phyloP scores from a whole-genome alignment of 176 grass and related monocot species.

The Otatea glauca region DNA sequence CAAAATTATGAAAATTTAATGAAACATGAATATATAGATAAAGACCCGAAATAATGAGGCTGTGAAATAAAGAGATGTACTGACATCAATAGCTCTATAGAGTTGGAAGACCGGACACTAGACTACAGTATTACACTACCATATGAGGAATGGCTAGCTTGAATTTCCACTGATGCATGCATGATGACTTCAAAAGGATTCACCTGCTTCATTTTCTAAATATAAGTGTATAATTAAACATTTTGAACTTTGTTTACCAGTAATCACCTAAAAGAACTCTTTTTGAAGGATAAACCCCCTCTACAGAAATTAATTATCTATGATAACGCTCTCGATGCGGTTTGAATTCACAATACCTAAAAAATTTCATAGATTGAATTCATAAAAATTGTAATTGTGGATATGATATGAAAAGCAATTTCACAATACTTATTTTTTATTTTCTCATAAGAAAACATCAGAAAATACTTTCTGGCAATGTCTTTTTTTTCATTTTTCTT shows the following conservation, averaged over 20 bases:
- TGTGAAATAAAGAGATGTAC: neutral
- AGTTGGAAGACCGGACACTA: neutral
- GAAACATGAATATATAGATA: neutral
- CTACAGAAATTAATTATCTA: too few species aligned
- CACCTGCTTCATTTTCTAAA: neutral
- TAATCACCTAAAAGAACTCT: too few species aligned
- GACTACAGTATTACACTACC: too few species aligned
- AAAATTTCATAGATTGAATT: neutral
- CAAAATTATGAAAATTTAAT: neutral
- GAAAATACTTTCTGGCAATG: neutral
- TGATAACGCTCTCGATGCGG: neutral
- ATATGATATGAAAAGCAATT: neutral
- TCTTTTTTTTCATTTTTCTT: neutral
- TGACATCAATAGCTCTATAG: neutral
- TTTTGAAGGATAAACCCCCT: neutral
- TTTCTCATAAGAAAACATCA: neutral
- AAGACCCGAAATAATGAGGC: neutral
- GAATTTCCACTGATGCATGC: too few species aligned
- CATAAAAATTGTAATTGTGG: neutral
- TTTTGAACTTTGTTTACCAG: neutral
- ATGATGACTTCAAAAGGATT: neutral
- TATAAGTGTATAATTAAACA: neutral
- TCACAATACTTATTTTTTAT: neutral
- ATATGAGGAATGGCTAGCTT: too few species aligned
- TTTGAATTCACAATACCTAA: neutral